These are phyloP conservation scores for Pleurotus tuber-regium DNA, from an alignment of 768 basidiomycete genomes.

Conservation along the genomic window DNA sequence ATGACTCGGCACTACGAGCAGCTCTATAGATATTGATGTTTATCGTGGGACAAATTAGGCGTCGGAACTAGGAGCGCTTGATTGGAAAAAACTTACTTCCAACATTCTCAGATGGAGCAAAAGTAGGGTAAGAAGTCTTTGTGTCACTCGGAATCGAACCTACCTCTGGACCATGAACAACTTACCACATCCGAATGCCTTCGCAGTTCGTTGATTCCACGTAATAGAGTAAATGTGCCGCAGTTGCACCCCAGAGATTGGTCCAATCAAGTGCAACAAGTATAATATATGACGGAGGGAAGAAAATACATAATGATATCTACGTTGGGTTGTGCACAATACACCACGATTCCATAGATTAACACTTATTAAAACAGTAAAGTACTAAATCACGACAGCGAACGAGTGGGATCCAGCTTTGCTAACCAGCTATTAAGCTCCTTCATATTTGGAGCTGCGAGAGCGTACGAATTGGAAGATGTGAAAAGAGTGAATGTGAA, in stretches of 20 bases:
- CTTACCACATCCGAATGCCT: neutral
- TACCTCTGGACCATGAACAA: neutral
- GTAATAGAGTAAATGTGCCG: neutral
- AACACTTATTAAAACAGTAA: neutral
- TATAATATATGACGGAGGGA: slow-evolving; percentile 5
- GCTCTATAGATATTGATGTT: too few species aligned
- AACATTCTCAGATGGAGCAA: neutral
- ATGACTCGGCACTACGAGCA: too few species aligned
- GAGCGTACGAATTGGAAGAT: slow-evolving; percentile 85
- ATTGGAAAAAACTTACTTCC: slow-evolving; percentile 1
- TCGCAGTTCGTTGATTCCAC: neutral
- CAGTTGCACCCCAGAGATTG: neutral
- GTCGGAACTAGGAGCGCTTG: too few species aligned
- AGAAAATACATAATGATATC: slow-evolving; percentile 10
- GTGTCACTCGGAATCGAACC: too few species aligned
- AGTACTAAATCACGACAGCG: slow-evolving; percentile 27
- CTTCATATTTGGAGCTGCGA: slow-evolving; percentile 78
- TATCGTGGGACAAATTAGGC: neutral
- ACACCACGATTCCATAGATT: slow-evolving; percentile 7
- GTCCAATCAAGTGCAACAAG: neutral
- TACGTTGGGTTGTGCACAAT: neutral
- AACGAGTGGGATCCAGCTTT: slow-evolving; percentile 81
- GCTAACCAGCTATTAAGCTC: slow-evolving; percentile 84
- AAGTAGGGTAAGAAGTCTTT: neutral
- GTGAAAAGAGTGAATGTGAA: slow-evolving; percentile 92